A percentile compares a stretch with the other conserved stretches of the same genome.
Conservation (phyloP, 306 rosid genomes). For the Trifolium dubium region DNA sequence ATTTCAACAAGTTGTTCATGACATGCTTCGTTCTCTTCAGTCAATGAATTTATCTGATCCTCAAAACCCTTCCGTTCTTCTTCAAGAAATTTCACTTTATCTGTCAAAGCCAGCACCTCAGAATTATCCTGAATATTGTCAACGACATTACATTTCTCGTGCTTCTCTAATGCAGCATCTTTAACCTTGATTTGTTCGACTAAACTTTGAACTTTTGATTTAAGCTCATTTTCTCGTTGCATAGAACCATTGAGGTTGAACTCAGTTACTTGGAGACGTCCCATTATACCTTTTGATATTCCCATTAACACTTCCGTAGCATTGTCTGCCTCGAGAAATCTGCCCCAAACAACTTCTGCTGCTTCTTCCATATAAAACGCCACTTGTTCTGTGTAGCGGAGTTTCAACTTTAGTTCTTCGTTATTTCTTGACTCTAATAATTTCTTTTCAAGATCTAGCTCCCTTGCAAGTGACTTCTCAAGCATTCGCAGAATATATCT, state of each 20-base stretch:
- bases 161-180: constrained; percentile 58
- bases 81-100: constrained; percentile 65
- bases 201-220: constrained; percentile 52
- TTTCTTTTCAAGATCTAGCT: constrained; percentile 85
- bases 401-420: constrained; percentile 79
- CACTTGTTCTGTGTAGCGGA: constrained; percentile 77
- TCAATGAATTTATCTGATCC: constrained; percentile 50
- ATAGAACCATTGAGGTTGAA: constrained; percentile 59
- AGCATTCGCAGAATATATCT: constrained; percentile 82
- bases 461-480: constrained; percentile 87
- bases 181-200: constrained; percentile 59
- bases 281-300: constrained; percentile 73
- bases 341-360: constrained; percentile 92
- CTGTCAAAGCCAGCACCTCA: constrained; percentile 59
- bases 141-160: constrained; percentile 43
- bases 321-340: constrained; percentile 96
- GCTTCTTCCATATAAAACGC: constrained; percentile 83
- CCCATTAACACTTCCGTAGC: constrained; percentile 79
- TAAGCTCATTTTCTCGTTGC: constrained; percentile 71
- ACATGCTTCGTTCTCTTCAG: constrained; percentile 49
- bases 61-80: constrained; percentile 53
- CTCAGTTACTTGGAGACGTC: constrained; percentile 72
- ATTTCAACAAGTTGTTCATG: constrained; percentile 66
- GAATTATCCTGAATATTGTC: constrained; percentile 53
- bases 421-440: constrained; percentile 71